Evolutionary conservation across 2,329 filamentous ascomycete genomes (phyloP).

Genomic region (Cercospora sp.): DNA sequence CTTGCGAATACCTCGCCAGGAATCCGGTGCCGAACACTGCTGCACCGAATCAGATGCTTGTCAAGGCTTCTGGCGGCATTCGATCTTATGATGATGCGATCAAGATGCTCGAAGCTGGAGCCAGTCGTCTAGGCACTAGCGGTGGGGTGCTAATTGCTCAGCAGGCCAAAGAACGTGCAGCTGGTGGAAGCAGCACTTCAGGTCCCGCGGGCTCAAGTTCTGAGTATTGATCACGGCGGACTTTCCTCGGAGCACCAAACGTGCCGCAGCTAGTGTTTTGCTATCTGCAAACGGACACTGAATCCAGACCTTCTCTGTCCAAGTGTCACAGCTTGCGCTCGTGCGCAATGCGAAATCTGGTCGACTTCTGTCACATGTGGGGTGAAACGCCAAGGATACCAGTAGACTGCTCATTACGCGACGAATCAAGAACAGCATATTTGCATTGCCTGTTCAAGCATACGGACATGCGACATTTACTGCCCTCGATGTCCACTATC

Average conservation of each 20-base stretch:
- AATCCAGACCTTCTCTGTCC: neutral
- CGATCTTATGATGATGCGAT: slow-evolving; percentile 52
- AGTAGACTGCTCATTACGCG: neutral
- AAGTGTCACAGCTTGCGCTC: neutral
- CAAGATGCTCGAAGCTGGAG: slow-evolving; percentile 58
- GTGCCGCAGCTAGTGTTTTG: neutral
- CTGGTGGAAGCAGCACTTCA: neutral
- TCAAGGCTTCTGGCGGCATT: slow-evolving; percentile 62
- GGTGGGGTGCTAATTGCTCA: slow-evolving; percentile 57
- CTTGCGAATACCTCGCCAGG: slow-evolving; percentile 45
- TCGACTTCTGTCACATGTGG: neutral
- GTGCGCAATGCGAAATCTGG: neutral
- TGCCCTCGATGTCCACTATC: neutral
- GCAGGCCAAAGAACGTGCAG: slow-evolving; percentile 41
- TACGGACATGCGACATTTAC: neutral
- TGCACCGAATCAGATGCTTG: slow-evolving; percentile 43
- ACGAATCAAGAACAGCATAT: neutral
- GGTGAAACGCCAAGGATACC: slow-evolving; percentile 2
- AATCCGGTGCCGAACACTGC: neutral
- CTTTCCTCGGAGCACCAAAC: neutral
- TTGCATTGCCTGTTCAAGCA: neutral
- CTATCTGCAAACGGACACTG: neutral
- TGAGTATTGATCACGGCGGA: neutral
- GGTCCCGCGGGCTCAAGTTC: neutral
- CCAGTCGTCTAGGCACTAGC: slow-evolving; percentile 58